Percentiles rank a stretch among this genome's conserved stretches.
Evolutionary conservation across 108 stramenopile genomes (phyloP).

Genomic region (Epithemia pelagica): DNA sequence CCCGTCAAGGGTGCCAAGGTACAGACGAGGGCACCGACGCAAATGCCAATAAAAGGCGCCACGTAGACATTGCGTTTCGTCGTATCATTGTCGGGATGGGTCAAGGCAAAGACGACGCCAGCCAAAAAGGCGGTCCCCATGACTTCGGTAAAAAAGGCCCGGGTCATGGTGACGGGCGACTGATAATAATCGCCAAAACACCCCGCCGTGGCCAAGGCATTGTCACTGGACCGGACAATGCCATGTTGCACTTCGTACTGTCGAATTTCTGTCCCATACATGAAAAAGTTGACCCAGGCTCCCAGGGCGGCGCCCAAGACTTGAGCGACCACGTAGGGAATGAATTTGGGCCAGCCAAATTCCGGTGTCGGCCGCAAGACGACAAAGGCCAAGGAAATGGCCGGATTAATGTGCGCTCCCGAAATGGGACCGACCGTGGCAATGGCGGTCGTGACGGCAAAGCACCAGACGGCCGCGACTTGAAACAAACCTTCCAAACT

Average conservation of each 20-base stretch:
- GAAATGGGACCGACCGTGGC: conserved; percentile 32
- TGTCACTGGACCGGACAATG: conserved; percentile 24
- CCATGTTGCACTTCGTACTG: conserved; percentile 26
- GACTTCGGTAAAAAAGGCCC: conserved; percentile 39
- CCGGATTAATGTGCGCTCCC: conserved; percentile 49
- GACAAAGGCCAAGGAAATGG: conserved; percentile 33
- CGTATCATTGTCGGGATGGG: conserved; percentile 33
- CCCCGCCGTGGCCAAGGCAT: conserved; percentile 32
- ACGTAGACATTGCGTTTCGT: conserved; percentile 18
- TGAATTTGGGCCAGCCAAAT: conserved; percentile 25
- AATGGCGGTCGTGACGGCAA: conserved; percentile 52
- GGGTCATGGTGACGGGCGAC: conserved; percentile 18
- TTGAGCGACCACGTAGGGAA: conserved; percentile 38
- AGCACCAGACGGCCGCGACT: conserved; percentile 48
- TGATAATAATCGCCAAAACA: conserved; percentile 47
- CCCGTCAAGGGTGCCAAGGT: conserved; percentile 51
- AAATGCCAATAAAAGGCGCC: conserved; percentile 43
- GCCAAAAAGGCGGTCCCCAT: conserved; percentile 41
- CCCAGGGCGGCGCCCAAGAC: conserved; percentile 34
- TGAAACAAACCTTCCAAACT: conserved; percentile 41
- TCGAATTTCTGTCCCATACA: conserved; percentile 29
- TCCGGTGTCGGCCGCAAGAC: conserved; percentile 20
- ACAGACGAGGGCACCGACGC: conserved; percentile 39
- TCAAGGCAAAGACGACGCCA: conserved; percentile 49
- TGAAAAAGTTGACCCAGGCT: conserved; percentile 22